Evolutionary conservation across 441 rosid species (phyloP), one percentile per base, ranked within the genome.

Genomic region (Isatis lusitanica): DNA sequence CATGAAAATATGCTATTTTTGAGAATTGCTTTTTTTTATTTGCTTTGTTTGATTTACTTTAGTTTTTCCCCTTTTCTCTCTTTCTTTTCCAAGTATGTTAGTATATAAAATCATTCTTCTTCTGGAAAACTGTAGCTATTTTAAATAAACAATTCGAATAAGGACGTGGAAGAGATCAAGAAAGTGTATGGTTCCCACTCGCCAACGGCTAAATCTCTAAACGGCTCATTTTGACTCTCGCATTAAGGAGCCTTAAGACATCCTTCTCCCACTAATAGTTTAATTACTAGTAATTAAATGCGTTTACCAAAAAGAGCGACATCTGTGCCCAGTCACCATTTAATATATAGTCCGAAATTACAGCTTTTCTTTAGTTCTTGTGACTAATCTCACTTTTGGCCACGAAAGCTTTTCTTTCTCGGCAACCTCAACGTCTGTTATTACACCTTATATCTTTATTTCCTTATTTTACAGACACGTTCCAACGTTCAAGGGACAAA

Each of bases 141-240:
- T 48, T 11, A 52, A 52, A 52, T 11, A 24, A 26, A 24, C 47
- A 50, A 51, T 15, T 55, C 30, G 30, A 30, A 0, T 64, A 46
- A 11, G 35, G n/a, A 26, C 30, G 26, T 7, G 73, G 55, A 21
- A 39, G 5, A 30, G 40, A 50, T 42, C 12, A 18, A 55, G 13
- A 76, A 65, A 71, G 76, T 57, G 76, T 68, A 65, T 70, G 71
- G 71, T 57, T 64, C 56, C 75, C 79, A 76, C 72, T 64, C 18
- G 3, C 68, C 63, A 76, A 76, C 80, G 76, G 76, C 73, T 76
- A 71, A 50, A 65, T 65, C 21, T 18, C 24, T 15, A 57, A 70
- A 76, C 75, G 75, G 75, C 79, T 76, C 48, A 17, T 3, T 58
- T 70, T 70, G 76, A 64, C 80, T 47, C 1, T 65, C 48, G 58